A percentile compares a stretch with the other conserved stretches of the same genome.
Evolutionary conservation across 2,329 filamentous ascomycete species (phyloP).

Genomic region (Calonectria leucothoes): DNA sequence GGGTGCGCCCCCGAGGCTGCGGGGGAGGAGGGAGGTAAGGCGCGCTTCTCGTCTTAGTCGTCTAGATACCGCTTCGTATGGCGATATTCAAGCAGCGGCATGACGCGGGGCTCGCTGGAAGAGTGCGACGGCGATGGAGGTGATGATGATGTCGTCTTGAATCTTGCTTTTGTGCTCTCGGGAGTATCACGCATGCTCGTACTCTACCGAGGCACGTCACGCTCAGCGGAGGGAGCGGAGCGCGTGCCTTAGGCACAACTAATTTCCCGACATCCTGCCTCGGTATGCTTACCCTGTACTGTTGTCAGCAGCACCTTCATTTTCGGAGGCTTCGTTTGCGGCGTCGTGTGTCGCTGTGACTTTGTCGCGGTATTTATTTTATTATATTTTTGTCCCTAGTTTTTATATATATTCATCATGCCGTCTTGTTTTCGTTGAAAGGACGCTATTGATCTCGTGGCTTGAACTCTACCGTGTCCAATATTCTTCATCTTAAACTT

Average conservation of each 20-base stretch:
- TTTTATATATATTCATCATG: too few relatives aligned
- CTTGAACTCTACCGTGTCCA: neutral
- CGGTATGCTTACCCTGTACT: conserved; percentile 8
- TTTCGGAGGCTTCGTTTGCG: neutral
- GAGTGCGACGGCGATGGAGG: conserved; percentile 16
- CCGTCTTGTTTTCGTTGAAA: too few relatives aligned
- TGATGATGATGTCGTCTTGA: conserved; percentile 25
- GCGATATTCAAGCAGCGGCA: neutral
- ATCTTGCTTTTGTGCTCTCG: conserved; percentile 12
- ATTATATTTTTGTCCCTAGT: neutral
- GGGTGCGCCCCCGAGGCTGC: conserved; percentile 5
- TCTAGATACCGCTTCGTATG: conserved; percentile 13
- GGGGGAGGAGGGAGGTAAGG: neutral
- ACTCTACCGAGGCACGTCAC: conserved; percentile 42
- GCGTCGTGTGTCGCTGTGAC: neutral
- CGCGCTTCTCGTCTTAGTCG: conserved; percentile 19
- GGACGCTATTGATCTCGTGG: neutral
- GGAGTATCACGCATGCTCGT: conserved; percentile 21
- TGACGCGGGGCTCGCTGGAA: conserved; percentile 15
- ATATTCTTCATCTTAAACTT: neutral
- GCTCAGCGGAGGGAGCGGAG: conserved; percentile 29
- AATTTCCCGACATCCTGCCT: neutral
- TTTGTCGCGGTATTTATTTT: neutral
- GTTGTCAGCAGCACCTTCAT: neutral
- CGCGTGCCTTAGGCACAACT: conserved; percentile 36